Evolutionary conservation across 345 rosid species (phyloP).

Genomic region (Draba incana): DNA sequence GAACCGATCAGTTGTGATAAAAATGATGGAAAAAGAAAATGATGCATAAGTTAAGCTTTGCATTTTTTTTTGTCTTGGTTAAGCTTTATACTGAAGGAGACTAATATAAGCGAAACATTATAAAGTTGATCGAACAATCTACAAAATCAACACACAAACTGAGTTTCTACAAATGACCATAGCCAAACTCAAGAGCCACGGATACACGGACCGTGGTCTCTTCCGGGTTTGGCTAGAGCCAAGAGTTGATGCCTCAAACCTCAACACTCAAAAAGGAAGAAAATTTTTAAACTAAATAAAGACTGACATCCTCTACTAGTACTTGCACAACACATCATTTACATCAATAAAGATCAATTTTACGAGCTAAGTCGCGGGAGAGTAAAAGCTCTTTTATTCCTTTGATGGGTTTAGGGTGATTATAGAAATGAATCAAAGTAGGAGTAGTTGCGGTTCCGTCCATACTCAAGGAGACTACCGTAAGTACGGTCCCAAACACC

Average conservation of each 20-base stretch:
- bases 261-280: not conserved
- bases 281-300: slow-evolving; percentile 30
- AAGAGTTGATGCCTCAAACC: slow-evolving; percentile 28
- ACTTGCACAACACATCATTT: slow-evolving; percentile 42
- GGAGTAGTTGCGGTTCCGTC: slow-evolving; percentile 56
- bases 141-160: slow-evolving; percentile 9
- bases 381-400: slow-evolving; percentile 42
- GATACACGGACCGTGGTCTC: not conserved
- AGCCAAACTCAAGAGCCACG: slow-evolving; percentile 1
- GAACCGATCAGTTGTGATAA: no score
- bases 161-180: not conserved
- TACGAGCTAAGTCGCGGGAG: slow-evolving; percentile 49
- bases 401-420: slow-evolving; percentile 39
- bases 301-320: slow-evolving; percentile 25
- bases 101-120: not conserved
- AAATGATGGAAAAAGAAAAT: no score
- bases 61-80: no score
- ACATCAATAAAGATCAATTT: slow-evolving; percentile 23
- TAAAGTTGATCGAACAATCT: not conserved
- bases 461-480: slow-evolving; percentile 77
- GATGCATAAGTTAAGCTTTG: no score
- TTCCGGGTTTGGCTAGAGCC: not conserved
- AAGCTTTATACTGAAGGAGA: no score
- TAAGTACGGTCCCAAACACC: slow-evolving; percentile 94
- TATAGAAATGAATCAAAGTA: slow-evolving; percentile 59